phyloP scores from a whole-genome alignment of 805 yeast genomes.

The Clavispora santaluciae region DNA sequence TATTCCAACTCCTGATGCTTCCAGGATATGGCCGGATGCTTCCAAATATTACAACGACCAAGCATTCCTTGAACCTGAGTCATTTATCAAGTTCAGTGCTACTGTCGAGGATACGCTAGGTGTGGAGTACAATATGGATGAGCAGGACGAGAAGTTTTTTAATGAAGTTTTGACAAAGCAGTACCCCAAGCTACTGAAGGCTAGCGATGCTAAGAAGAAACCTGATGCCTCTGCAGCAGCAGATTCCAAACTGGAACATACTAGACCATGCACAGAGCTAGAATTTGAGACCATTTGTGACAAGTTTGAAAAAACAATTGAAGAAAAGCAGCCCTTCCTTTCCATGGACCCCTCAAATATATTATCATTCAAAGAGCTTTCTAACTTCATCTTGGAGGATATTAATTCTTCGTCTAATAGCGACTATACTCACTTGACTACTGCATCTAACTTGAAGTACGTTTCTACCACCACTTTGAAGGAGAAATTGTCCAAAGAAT shows the following conservation, averaged over 20 bases:
- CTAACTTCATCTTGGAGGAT: slow-evolving; percentile 41
- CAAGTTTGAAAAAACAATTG: slow-evolving; percentile 66
- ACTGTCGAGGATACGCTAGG: slow-evolving; percentile 96
- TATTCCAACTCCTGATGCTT: slow-evolving; percentile 97
- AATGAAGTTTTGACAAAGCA: slow-evolving; percentile 34
- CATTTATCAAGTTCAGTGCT: slow-evolving; percentile 84
- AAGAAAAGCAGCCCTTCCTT: slow-evolving; percentile 83
- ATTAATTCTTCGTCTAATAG: slow-evolving; percentile 22
- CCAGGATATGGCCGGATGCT: slow-evolving; percentile 76
- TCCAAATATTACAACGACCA: slow-evolving; percentile 59
- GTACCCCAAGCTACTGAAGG: slow-evolving; percentile 20
- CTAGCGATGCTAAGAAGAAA: slow-evolving; percentile 7
- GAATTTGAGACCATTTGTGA: slow-evolving; percentile 81
- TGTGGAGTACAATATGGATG: slow-evolving; percentile 84
- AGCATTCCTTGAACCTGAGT: slow-evolving; percentile 63
- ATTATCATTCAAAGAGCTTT: slow-evolving; percentile 63
- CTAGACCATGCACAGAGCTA: slow-evolving; percentile 55
- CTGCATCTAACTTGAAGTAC: slow-evolving; percentile 29
- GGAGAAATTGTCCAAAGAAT: slow-evolving; percentile 50
- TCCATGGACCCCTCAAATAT: slow-evolving; percentile 80
- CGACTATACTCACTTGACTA: slow-evolving; percentile 13
- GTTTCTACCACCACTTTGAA: slow-evolving; percentile 56
- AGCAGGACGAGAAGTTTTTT: slow-evolving; percentile 71
- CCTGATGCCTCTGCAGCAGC: slow-evolving; percentile 1
- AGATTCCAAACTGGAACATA: slow-evolving; percentile 8